Evolutionary conservation across 2,329 filamentous ascomycete species (phyloP).

Genomic region (Sclerotinia spermophila): DNA sequence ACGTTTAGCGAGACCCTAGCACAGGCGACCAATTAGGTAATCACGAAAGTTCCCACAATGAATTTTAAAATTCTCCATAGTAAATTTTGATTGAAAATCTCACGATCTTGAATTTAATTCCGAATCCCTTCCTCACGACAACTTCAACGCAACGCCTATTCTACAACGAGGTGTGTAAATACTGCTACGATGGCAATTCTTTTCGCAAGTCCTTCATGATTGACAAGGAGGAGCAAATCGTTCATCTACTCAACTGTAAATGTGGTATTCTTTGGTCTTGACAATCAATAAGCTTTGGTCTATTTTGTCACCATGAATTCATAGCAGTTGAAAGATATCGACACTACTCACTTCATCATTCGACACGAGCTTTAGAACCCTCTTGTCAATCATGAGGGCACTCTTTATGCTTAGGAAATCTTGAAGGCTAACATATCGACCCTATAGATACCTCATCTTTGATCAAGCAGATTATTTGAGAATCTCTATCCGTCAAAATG

Average conservation of each 20-base stretch:
- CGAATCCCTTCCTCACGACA: not conserved
- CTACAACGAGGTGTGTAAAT: conserved; percentile 36
- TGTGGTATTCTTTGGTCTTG: conserved; percentile 1
- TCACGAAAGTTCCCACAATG: conserved; percentile 18
- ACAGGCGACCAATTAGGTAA: conserved; percentile 15
- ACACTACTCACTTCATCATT: conserved; percentile 63
- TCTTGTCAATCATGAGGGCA: conserved; percentile 56
- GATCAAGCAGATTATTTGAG: conserved; percentile 60
- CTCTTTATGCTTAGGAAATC: conserved; percentile 62
- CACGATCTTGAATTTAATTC: conserved; percentile 1
- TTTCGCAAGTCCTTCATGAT: conserved; percentile 36
- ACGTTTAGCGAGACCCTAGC: conserved; percentile 16
- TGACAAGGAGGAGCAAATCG: conserved; percentile 52
- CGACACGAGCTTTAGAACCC: conserved; percentile 68
- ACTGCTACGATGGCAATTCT: conserved; percentile 10
- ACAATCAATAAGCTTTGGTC: not conserved
- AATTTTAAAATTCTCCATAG: conserved; percentile 14
- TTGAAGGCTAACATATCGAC: conserved; percentile 57
- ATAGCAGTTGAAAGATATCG: conserved; percentile 39
- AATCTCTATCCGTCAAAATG: conserved; percentile 88
- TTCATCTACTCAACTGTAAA: conserved; percentile 34
- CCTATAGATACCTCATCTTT: conserved; percentile 63
- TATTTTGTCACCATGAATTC: conserved; percentile 14
- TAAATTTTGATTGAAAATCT: not conserved
- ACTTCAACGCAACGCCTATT: conserved; percentile 17